phyloP scores from a whole-genome alignment of 305 asterid species.

The Solanum chacoense region DNA sequence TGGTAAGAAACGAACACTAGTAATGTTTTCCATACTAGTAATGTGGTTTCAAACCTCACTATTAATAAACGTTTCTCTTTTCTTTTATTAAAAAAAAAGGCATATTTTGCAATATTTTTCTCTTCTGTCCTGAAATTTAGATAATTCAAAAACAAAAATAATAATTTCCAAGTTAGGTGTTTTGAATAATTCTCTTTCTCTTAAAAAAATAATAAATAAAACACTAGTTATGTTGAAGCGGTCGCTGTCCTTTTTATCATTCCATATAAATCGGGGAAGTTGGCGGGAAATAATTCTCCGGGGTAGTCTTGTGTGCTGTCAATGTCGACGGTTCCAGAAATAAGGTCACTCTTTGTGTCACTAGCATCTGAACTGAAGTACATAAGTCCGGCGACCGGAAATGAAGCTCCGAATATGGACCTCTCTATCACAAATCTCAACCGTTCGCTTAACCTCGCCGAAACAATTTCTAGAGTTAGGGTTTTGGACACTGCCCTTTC shows the following conservation, averaged over 20 bases:
- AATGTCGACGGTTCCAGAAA: conserved; percentile 39
- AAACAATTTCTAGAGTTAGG: conserved; percentile 31
- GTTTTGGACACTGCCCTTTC: conserved; percentile 68
- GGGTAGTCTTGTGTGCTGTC: background rate
- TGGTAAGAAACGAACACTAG: no score
- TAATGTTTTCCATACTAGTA: background rate
- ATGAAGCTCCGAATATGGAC: conserved; percentile 14
- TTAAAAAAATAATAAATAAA: no score
- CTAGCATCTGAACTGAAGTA: conserved; percentile 47
- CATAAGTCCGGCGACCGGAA: conserved; percentile 13
- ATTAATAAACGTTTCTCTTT: no score
- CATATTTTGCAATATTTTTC: no score
- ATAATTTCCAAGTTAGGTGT: no score
- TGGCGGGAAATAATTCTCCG: conserved; percentile 14
- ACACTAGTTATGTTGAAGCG: no score
- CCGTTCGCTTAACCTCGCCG: conserved; percentile 49
- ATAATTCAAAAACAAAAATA: no score
- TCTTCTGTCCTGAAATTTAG: no score
- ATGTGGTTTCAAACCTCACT: background rate
- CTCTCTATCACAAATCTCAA: conserved; percentile 35
- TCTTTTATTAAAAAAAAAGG: no score
- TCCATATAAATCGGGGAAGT: background rate
- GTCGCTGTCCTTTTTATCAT: no score
- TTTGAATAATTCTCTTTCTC: no score
- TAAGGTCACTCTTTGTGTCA: conserved; percentile 39